phyloP scores from a whole-genome alignment of 179 eudicot species.

The Sideroxylon spinosum region DNA sequence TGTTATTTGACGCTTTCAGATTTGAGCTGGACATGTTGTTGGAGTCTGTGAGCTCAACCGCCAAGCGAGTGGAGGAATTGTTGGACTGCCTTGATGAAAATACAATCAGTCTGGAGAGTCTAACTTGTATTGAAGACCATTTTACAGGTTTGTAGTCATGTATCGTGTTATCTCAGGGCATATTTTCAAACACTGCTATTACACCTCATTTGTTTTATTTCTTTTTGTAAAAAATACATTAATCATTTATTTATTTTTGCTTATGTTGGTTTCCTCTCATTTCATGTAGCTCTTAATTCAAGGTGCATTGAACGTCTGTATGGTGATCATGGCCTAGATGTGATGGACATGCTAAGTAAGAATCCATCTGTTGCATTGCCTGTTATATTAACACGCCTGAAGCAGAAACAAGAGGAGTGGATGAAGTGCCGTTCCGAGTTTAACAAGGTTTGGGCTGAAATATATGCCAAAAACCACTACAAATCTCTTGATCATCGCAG shows the following conservation, averaged over 20 bases:
- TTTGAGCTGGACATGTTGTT: slow-evolving; percentile 95
- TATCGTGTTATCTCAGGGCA: background rate
- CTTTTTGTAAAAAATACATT: slow-evolving; percentile 1
- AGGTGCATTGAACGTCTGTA: slow-evolving; percentile 91
- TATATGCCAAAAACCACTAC: slow-evolving; percentile 82
- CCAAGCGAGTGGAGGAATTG: slow-evolving; percentile 72
- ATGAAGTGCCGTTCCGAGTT: slow-evolving; percentile 74
- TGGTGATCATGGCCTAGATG: slow-evolving; percentile 88
- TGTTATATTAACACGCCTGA: slow-evolving; percentile 78
- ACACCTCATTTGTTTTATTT: slow-evolving; percentile 5
- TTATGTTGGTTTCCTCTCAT: slow-evolving; percentile 9
- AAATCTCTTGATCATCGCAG: slow-evolving; percentile 97
- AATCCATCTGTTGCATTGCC: slow-evolving; percentile 68
- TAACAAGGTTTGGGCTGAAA: slow-evolving; percentile 90
- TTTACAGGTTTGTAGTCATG: slow-evolving; percentile 47
- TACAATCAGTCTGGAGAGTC: slow-evolving; percentile 39
- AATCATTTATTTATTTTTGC: background rate
- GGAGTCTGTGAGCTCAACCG: slow-evolving; percentile 82
- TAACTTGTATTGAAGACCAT: slow-evolving; percentile 60
- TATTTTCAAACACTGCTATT: background rate
- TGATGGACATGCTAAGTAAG: slow-evolving; percentile 68
- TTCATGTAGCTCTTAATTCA: slow-evolving; percentile 55
- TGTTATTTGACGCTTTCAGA: slow-evolving; percentile 35
- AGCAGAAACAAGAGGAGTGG: slow-evolving; percentile 97
- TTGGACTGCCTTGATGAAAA: slow-evolving; percentile 50